A percentile compares a stretch with the other conserved stretches of the same genome.
These are phyloP conservation scores for Melanopsichium pennsylvanicum DNA, from an alignment of 1,284 basidiomycete species.

Conservation along the genomic window DNA sequence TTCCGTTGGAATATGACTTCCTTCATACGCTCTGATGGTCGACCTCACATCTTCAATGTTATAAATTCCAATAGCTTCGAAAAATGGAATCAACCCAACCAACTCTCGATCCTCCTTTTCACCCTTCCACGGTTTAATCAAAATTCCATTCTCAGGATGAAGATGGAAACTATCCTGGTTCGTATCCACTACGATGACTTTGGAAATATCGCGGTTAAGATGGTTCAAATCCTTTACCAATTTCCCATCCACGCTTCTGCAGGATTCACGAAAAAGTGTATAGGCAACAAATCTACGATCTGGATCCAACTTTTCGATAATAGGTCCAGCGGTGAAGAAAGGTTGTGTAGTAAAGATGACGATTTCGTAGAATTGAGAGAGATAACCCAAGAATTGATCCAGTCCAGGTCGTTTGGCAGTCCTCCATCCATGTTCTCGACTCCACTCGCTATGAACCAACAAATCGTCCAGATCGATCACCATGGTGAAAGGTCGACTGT, in stretches of 20 bases:
- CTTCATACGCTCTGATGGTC: slow-evolving; percentile 82
- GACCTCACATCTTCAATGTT: slow-evolving; percentile 78
- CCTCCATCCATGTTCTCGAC: slow-evolving; percentile 67
- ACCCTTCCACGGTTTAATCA: slow-evolving; percentile 88
- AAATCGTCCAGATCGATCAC: slow-evolving; percentile 91
- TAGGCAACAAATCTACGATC: slow-evolving; percentile 89
- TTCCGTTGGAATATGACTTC: slow-evolving; percentile 86
- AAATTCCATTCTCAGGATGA: slow-evolving; percentile 88
- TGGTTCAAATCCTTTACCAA: slow-evolving; percentile 81
- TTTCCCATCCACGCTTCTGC: slow-evolving; percentile 58
- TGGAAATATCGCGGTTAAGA: slow-evolving; percentile 89
- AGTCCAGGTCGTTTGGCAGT: slow-evolving; percentile 81
- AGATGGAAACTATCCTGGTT: slow-evolving; percentile 78
- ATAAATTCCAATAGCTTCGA: slow-evolving; percentile 75
- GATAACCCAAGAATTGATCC: slow-evolving; percentile 95
- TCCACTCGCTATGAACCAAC: slow-evolving; percentile 87
- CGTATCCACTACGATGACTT: slow-evolving; percentile 89
- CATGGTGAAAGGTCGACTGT: slow-evolving; percentile 90
- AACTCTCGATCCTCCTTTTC: slow-evolving; percentile 78
- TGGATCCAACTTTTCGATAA: slow-evolving; percentile 92
- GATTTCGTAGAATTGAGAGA: slow-evolving; percentile 97
- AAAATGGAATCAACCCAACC: slow-evolving; percentile 90
- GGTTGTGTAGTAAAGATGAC: slow-evolving; percentile 94
- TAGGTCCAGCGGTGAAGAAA: slow-evolving; percentile 84
- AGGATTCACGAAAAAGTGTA: slow-evolving; percentile 82